Evolutionary conservation across 2,329 filamentous ascomycete genomes (phyloP), one percentile per base, ranked within the genome.

Genomic region (Botrytis sinoallii): DNA sequence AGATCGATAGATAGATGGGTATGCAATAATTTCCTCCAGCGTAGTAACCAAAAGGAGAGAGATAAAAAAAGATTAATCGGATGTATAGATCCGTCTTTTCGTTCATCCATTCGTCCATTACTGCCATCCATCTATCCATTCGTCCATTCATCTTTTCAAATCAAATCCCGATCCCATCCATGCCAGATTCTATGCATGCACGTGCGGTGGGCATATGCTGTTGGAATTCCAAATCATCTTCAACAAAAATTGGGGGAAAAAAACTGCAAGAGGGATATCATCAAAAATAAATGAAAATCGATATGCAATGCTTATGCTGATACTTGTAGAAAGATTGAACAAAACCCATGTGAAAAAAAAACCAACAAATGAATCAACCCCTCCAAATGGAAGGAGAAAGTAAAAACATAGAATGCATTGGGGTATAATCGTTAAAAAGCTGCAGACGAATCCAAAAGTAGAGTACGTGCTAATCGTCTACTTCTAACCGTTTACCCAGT

Each of bases 381-480:
- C 29, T 67, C 32, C 65, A 40, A 55, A 68, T 29, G 46, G 65
- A 68, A 40, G 16, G n/a, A 68, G 18, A 40, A 55, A 14, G n/a
- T 42, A 40, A 42, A 25, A 63, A 18, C 8, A 22, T 20, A 55
- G 40, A 70, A 70, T 46, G 52, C 67, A 60, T 70, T 60, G 67
- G 67, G 67, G 67, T 70, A 70, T 70, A 70, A 55, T 70, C 52
- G 67, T 70, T 60, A 60, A 60, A 60, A 70, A 42, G 40, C n/a
- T 70, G 67, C 67, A 70, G 67, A 38, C 40, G n/a, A 70, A 59
- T 60, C 67, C 52, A 14, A 70, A 70, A 70, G 40, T 60, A 70
- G 46, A 55, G 35, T 18, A 44, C n/a, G 67, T 70, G 67, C 67
- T 38, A 40, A 60, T 22, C 66, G 32, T 57, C 67, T 70, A 22